Conservation (phyloP, 306 rosid species). For the Prunus padus region DNA sequence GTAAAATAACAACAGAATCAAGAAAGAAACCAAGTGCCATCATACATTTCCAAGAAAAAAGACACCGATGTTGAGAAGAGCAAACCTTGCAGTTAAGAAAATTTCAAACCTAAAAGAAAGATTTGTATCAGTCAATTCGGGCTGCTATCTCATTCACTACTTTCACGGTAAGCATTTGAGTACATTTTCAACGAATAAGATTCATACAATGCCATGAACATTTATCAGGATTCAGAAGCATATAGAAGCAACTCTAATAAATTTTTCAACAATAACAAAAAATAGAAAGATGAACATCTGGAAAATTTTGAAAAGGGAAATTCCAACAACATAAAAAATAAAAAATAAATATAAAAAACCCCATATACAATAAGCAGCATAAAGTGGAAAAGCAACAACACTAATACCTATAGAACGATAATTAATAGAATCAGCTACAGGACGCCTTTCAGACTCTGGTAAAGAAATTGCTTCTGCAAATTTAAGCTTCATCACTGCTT, state of each 20-base stretch:
- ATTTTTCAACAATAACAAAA: neutral
- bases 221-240: slow-evolving; percentile 14
- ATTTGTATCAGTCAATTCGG: neutral
- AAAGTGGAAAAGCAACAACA: slow-evolving; percentile 13
- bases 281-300: neutral
- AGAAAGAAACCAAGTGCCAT: neutral
- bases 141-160: neutral
- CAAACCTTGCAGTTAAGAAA: neutral
- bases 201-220: neutral
- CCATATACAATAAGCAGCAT: neutral
- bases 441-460: slow-evolving; percentile 62
- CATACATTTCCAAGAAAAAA: neutral
- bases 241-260: slow-evolving; percentile 4
- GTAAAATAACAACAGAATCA: neutral
- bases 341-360: neutral
- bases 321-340: neutral
- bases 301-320: neutral
- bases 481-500: slow-evolving; percentile 88
- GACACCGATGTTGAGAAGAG: neutral
- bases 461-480: slow-evolving; percentile 91
- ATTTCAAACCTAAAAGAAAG: neutral
- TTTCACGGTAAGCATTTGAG: neutral
- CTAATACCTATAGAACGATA: slow-evolving; percentile 72
- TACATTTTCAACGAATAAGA: neutral
- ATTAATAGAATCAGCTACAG: slow-evolving; percentile 70